Base-by-base conservation (phyloP, 2,329 filamentous ascomycete species). In the Penicillium janthinellum region DNA sequence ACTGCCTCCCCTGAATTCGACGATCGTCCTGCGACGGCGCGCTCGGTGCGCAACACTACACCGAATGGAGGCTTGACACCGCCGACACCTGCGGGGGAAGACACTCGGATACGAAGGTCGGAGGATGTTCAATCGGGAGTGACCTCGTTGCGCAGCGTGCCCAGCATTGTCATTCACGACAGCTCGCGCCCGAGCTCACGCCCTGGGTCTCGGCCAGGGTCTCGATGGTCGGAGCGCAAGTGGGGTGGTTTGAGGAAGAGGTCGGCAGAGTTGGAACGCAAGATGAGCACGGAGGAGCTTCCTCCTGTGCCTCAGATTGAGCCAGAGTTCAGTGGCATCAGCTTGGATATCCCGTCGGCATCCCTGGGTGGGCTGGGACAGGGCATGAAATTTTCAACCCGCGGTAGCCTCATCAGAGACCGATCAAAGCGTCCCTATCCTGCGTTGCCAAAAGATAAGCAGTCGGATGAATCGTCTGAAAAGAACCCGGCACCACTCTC, bases 371-470 rank as follows among this genome's bases (percentile, higher is more conserved):
- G 83, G 41, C 71, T 88, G 56, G 78, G 77, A 15, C 78, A 79
- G 54, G 79, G 82, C 42, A 73, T 88, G 62, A 80, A 82, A 48
- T 88, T 88, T 66, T 86, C 84, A 12, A 84, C 83, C 57, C 77
- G 85, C 57, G 86, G 86, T 54, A 88, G 85, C 73, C 79, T 88
- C 72, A 72, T 88, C 62, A 82, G 80, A 35, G 83, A 81, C 71
- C 82, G 80, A 39, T 52, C 61, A 66, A 80, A 67, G 49, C 63
- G 57, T 17, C 65, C 66, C 17, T 63, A 60, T n/a, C 62, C 61
- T 5, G 48, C 56, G 35, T 55, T 81, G 57, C 44, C 37, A n/a
- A 37, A 37, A 34, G 57, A 61, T 22, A 39, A 51, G 34, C 59
- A 58, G 5, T 39, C 37, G 12, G 59, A 62, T 14, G 25, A 54